phyloP scores from a whole-genome alignment of 169 alveolate species.

The Plasmodium inui region DNA sequence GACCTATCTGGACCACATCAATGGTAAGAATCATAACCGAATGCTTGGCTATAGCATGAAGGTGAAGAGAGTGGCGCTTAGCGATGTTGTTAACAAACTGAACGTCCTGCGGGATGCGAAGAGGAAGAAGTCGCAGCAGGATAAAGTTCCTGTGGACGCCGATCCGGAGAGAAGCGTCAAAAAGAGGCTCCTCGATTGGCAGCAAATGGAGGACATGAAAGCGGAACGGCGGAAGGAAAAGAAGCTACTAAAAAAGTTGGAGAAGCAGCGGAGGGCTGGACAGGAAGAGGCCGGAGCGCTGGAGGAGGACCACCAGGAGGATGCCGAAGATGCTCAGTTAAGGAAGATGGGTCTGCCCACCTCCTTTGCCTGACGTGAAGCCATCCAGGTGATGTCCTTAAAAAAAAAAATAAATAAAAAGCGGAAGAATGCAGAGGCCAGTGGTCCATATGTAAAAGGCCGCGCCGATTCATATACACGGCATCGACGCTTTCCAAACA shows the following conservation, averaged over 20 bases:
- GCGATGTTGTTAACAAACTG: constrained; percentile 87
- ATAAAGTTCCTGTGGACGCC: neutral
- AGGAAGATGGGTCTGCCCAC: constrained; percentile 13
- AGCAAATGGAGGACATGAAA: constrained; percentile 31
- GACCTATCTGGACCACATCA: constrained; percentile 93
- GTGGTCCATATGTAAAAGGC: neutral
- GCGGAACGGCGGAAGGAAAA: constrained; percentile 63
- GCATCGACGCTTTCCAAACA: neutral
- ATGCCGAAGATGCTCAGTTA: neutral
- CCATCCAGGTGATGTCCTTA: neutral
- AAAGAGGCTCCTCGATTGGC: constrained; percentile 16
- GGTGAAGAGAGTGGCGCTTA: constrained; percentile 90
- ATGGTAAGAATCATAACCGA: constrained; percentile 94
- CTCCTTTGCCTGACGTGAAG: neutral
- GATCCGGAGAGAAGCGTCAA: constrained; percentile 49
- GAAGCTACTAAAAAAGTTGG: constrained; percentile 44
- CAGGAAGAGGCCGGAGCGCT: neutral
- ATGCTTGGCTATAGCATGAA: constrained; percentile 94
- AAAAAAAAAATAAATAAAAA: neutral
- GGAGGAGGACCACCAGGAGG: neutral
- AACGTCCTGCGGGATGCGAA: constrained; percentile 78
- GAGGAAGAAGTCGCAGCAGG: constrained; percentile 34
- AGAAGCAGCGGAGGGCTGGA: constrained; percentile 26
- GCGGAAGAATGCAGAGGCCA: neutral
- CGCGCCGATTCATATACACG: too few relatives aligned